Percentiles rank a stretch among this genome's conserved stretches.
These are phyloP conservation scores for Talaromyces atroroseus DNA, from an alignment of 2,329 filamentous ascomycete genomes.

Conservation along the genomic window DNA sequence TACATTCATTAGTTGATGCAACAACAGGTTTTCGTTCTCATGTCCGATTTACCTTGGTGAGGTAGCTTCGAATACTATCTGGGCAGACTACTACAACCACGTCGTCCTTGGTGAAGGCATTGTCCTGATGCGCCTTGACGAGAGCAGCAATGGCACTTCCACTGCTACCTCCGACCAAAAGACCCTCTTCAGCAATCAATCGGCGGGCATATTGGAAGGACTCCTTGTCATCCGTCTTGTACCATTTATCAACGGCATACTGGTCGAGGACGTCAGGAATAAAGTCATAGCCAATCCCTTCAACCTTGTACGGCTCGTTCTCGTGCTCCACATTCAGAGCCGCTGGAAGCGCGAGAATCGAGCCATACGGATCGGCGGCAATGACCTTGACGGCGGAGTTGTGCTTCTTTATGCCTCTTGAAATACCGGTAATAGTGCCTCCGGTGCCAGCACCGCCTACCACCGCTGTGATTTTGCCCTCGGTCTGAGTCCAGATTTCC, in stretches of 20 bases:
- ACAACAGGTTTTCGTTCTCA: not conserved
- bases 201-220: conserved; percentile 87
- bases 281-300: conserved; percentile 98
- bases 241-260: conserved; percentile 81
- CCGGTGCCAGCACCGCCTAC: conserved; percentile 93
- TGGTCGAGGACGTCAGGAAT: conserved; percentile 89
- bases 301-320: conserved; percentile 91
- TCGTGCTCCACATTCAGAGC: conserved; percentile 70
- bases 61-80: conserved; percentile 94
- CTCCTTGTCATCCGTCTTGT: conserved; percentile 92
- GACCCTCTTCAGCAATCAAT: conserved; percentile 87
- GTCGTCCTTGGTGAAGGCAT: conserved; percentile 73
- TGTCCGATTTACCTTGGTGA: conserved; percentile 62
- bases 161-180: conserved; percentile 88
- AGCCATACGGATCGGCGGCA: conserved; percentile 87
- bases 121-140: conserved; percentile 69
- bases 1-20: conserved; percentile 13
- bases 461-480: conserved; percentile 73
- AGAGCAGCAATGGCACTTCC: conserved; percentile 85
- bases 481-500: conserved; percentile 91
- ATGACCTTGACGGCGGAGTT: conserved; percentile 80
- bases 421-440: conserved; percentile 87
- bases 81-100: conserved; percentile 86
- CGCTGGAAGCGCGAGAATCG: conserved; percentile 79
- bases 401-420: conserved; percentile 80